Evolutionary conservation across 352 stramenopile species (phyloP).

Genomic region (Pythium graminicola): DNA sequence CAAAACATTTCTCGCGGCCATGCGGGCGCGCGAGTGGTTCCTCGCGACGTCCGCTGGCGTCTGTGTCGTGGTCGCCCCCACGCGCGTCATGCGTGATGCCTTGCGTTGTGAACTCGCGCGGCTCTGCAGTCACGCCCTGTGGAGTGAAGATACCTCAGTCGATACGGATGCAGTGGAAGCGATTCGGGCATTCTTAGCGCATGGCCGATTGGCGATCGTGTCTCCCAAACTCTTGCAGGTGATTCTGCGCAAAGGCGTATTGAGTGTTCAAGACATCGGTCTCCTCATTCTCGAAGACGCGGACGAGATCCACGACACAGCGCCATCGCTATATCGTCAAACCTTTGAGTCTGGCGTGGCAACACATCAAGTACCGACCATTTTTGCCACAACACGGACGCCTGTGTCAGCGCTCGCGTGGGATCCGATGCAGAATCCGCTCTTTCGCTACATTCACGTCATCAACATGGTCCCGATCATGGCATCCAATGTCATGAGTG

Average conservation of each 20-base stretch:
- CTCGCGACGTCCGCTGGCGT: neutral
- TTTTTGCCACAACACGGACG: slow-evolving; percentile 56
- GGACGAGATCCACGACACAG: slow-evolving; percentile 52
- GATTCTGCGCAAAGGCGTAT: slow-evolving; percentile 25
- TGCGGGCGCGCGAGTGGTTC: slow-evolving; percentile 43
- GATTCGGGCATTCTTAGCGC: neutral
- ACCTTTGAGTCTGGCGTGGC: slow-evolving; percentile 23
- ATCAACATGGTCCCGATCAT: slow-evolving; percentile 55
- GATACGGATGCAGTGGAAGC: no score
- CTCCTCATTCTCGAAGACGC: slow-evolving; percentile 59
- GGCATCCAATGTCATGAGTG: slow-evolving; percentile 7
- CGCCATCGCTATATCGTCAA: slow-evolving; percentile 49
- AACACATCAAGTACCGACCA: slow-evolving; percentile 17
- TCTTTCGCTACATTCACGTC: slow-evolving; percentile 56
- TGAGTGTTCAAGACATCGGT: slow-evolving; percentile 29
- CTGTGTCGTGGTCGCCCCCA: slow-evolving; percentile 35
- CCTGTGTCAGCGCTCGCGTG: slow-evolving; percentile 50
- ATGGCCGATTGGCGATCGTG: slow-evolving; percentile 36
- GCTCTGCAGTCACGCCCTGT: slow-evolving; percentile 35
- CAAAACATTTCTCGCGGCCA: slow-evolving; percentile 62
- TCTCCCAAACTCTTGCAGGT: slow-evolving; percentile 41
- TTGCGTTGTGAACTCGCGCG: slow-evolving; percentile 39
- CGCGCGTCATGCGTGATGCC: slow-evolving; percentile 19
- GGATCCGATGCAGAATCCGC: slow-evolving; percentile 35
- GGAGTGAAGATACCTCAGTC: slow-evolving; percentile 24